Evolutionary conservation across 345 rosid species (phyloP).

Genomic region (Populus euphratica): DNA sequence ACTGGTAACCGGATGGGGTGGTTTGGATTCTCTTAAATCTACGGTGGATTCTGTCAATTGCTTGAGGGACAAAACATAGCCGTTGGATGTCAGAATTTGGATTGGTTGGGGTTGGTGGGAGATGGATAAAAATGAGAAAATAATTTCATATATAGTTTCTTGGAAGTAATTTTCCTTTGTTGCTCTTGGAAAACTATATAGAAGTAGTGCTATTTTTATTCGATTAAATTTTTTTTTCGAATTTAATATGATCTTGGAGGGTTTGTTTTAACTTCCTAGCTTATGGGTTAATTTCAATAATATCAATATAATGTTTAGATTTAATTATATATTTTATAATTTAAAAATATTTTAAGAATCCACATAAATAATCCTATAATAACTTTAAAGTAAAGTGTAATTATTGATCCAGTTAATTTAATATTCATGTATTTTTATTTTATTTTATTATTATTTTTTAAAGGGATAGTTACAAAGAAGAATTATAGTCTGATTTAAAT

Average conservation of each 20-base stretch:
- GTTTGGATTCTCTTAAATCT: not conserved
- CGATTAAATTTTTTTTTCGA: no score
- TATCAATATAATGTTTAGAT: not conserved
- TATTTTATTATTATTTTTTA: not conserved
- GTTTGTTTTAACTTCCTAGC: no score
- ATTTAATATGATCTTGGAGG: not conserved
- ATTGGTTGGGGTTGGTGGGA: constrained; percentile 18
- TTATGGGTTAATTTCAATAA: no score
- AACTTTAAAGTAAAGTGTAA: not conserved
- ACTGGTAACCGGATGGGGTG: constrained; percentile 11
- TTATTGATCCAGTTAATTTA: not conserved
- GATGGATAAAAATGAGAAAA: not conserved
- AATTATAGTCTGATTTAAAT: no score
- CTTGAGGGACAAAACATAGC: not conserved
- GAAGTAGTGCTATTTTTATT: no score
- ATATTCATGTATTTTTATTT: not conserved
- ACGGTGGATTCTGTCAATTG: not conserved
- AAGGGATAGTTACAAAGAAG: no score
- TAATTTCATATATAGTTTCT: not conserved
- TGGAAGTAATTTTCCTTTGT: not conserved
- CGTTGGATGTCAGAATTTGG: constrained; percentile 16
- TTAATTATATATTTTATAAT: not conserved
- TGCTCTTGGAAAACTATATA: not conserved
- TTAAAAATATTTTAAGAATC: not conserved
- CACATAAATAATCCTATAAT: not conserved